Evolutionary conservation across 495 filamentous ascomycete genomes (phyloP), one percentile per base, ranked within the genome.

Genomic region (Sphaerosporella brunnea): DNA sequence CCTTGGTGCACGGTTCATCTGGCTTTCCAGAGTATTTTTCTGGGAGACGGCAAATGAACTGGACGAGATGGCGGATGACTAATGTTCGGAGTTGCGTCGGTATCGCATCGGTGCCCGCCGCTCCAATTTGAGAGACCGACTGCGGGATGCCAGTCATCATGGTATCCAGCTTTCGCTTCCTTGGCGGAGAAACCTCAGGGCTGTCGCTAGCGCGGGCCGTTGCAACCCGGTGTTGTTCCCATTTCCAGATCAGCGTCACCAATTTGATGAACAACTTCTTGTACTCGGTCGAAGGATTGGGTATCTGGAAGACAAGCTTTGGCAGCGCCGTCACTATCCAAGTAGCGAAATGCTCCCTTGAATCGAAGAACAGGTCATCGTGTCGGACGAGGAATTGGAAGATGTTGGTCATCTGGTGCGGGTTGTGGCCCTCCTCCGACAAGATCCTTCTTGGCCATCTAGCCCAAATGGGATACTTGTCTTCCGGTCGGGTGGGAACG

Each of bases 321-420:
- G 79, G 72, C 18, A 99, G 67, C 2, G 83, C 87, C 8, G 77
- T 78, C 48, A 96, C 87, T 53, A 96, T 93, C 51, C 86, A 72
- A 48, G 80, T 77, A 9, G 85, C 73, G 43, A 95, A 92, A 53
- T 84, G 82, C 46, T 96, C 92, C 46, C 92, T 69, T 1, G 85
- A 84, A 47, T 99, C 87, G 51, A 92, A 96, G 65, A 99, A 96
- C 15, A 96, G 68, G 57, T 87, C 82, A 1, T 85, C 80, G 59
- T 96, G 87, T 37, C 82, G 72, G 25, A 95, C 92, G 13, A 99
- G 67, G 62, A 96, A 99, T 54, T 94, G 80, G 63, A 95, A 96
- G 53, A 99, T 96, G 63, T 82, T 85, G 26, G 85, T 94, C 62
- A 95, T 78, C 65, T 96, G 92, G 64, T 93, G 88, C 47, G 87